Evolutionary conservation across 208 protist species (phyloP), one percentile per base, ranked within the genome.

Genomic region (Leptomonas pyrrhocoris): DNA sequence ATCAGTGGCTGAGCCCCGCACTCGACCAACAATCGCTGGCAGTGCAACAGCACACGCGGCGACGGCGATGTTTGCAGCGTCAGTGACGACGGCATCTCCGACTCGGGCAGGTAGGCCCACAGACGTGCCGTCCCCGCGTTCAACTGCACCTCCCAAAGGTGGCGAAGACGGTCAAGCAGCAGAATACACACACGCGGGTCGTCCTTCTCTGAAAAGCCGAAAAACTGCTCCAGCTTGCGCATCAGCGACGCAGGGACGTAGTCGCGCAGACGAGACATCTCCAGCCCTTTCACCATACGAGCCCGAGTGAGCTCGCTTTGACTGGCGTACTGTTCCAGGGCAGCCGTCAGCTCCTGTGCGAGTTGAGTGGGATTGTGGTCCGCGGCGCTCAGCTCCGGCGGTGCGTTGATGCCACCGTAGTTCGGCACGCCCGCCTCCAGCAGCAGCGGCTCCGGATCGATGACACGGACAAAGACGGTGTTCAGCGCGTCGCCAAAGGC

Each of bases 81-180:
- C n/a, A 96, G 67, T 62, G 83, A 93, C 11, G 81, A 92, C 2
- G 92, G 92, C 75, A 92, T 79, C 45, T 80, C 84, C 38, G 73
- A 62, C 15, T 61, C 54, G 3, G 78, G 57, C 38, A 94, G 77
- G 15, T 86, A 80, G 18, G 78, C 60, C 89, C 92, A 96, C 57
- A 83, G 86, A 2, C 87, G 79, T 42, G 91, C 80, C 27, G 43
- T 73, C 28, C 66, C 79, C 0, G 31, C 67, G 6, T 55, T 53
- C 30, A 93, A 66, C 28, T 86, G 77, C 36, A 97, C 93, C 67
- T 94, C 89, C 68, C 92, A 97, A 19, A 90, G 27, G 73, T 95
- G 88, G 16, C 90, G 85, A 40, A 95, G 70, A 25, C 93, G 83
- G 66, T 97, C 93, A 62, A 94, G 86, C 42, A 94, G 40, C 18